Base-by-base conservation (phyloP, 495 filamentous ascomycete species). In the Penicillium taxi region DNA sequence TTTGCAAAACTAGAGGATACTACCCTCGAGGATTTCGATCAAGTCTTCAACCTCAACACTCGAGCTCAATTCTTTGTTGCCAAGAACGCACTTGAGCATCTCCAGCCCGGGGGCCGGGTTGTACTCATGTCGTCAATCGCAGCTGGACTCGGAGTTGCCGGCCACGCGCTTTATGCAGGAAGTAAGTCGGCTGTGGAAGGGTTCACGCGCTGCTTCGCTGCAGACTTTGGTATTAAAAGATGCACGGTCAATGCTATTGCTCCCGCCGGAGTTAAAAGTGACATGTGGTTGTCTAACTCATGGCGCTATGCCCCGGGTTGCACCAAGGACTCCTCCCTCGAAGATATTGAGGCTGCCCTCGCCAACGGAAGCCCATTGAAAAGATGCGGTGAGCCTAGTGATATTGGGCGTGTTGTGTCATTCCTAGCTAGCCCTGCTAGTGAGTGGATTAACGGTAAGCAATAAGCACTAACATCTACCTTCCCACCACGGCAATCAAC, bases 31-130 rank as follows among this genome's bases (percentile, higher is more conserved):
- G 78, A 81, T 48, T 87, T 78, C 66, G 81, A 90, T 58, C 66
- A 73, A 31, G 78, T 89, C 33, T 86, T 90, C 56, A 72, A 73
- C 54, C 62, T 88, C 38, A 90, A 90, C 62, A 77, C 78, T 3
- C 70, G 81, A 4, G 84, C 76, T 0, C 84, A 90, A 60, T 88
- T 87, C 70, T 86, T 88, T 62, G 84, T 90, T 37, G 83, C 80
- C 23, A 82, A 84, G 62, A 72, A 82, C 19, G 84, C 80, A 34
- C 77, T 75, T 63, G 77, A 81, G 58, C 56, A 86, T 56, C 67
- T 85, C 26, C 42, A 77, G 57, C 59, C 69, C 5, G 74, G 78
- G 36, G 84, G 84, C 22, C 70, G 84, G 8, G 60, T 88, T 21
- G 80, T 70, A 28, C 45, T 69, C n/a, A 79, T 73, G 63, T 68